These are phyloP conservation scores for Singerocomus inundabilis DNA, from an alignment of 1,284 basidiomycete genomes.

Conservation along the genomic window DNA sequence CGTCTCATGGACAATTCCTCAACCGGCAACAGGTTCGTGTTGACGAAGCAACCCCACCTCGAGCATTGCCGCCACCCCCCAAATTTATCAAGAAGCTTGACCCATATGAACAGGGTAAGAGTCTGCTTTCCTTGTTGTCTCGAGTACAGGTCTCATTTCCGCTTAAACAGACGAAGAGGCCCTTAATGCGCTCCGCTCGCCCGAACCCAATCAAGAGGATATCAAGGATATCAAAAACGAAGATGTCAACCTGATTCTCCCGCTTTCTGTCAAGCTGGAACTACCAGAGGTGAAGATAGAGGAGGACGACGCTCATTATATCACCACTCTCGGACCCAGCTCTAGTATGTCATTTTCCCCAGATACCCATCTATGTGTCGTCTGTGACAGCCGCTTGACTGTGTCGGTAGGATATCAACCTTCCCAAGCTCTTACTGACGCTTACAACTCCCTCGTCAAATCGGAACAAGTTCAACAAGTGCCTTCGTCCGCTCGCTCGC, in stretches of 20 bases:
- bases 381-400: background rate
- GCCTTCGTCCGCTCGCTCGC: background rate
- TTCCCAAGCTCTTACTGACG: constrained; percentile 11
- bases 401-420: constrained; percentile 10
- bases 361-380: background rate
- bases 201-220: constrained; percentile 5
- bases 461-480: background rate
- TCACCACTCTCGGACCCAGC: background rate
- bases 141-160: background rate
- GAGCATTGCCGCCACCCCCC: background rate
- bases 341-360: background rate
- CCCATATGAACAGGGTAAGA: constrained; percentile 30
- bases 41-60: background rate
- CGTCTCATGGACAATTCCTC: constrained; percentile 12
- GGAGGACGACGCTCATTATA: background rate
- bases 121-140: background rate
- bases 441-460: background rate
- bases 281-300: constrained; percentile 14
- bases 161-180: constrained; percentile 29
- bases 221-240: background rate
- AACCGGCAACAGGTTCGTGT: background rate
- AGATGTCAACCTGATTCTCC: constrained; percentile 1
- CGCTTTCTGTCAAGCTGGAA: constrained; percentile 13
- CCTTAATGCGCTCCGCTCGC: constrained; percentile 13
- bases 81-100: constrained; percentile 30